Conservation (phyloP, 176 grass and related monocot species). For the Tillandsia leiboldiana region DNA sequence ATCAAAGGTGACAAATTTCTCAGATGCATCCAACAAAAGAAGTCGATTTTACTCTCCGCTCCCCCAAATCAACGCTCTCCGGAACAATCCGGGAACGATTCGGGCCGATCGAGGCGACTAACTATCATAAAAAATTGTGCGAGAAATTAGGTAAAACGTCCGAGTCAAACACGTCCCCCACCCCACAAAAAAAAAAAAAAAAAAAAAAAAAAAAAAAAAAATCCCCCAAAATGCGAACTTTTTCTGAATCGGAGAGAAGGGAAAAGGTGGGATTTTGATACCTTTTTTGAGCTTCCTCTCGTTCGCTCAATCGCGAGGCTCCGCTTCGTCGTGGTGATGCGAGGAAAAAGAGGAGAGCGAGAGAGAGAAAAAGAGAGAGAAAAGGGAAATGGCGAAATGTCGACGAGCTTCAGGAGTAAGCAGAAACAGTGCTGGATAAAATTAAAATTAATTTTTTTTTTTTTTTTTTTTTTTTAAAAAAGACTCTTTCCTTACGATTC, state of each 20-base stretch:
- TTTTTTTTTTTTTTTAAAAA: no score
- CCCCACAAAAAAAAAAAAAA: not conserved
- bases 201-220: not conserved
- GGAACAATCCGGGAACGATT: slow-evolving; percentile 1
- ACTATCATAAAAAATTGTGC: not conserved
- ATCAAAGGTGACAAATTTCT: not conserved
- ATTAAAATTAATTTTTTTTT: no score
- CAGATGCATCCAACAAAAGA: not conserved
- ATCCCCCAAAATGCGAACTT: not conserved
- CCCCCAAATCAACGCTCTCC: not conserved
- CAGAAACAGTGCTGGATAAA: no score
- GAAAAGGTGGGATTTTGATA: not conserved
- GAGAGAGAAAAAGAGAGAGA: not conserved
- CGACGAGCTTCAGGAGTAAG: no score
- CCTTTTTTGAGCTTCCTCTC: not conserved
- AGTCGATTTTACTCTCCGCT: not conserved
- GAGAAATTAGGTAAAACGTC: not conserved
- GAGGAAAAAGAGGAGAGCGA: not conserved
- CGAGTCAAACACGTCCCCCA: slow-evolving; percentile 2
- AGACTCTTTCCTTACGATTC: no score
- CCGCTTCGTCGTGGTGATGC: not conserved
- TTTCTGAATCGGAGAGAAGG: not conserved
- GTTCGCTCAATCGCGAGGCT: slow-evolving; percentile 1
- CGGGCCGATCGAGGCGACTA: not conserved
- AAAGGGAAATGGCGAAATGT: no score